Conservation (phyloP, 441 rosid species). For the Mallotus repandus region DNA sequence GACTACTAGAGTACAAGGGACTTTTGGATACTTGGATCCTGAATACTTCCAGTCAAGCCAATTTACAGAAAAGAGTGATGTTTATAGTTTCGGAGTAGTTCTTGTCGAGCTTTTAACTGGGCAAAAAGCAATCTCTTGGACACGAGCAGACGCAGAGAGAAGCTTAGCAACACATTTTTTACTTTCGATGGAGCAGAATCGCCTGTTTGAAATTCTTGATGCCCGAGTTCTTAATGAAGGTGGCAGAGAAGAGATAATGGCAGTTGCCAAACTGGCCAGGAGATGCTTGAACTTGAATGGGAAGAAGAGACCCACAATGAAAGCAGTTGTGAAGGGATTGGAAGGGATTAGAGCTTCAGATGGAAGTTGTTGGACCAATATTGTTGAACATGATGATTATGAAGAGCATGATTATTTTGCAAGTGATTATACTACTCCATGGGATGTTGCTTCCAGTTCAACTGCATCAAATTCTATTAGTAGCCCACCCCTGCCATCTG, state of each 20-base stretch:
- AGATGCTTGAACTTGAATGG: slow-evolving; percentile 12
- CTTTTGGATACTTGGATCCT: slow-evolving; percentile 15
- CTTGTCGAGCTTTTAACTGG: slow-evolving; percentile 16
- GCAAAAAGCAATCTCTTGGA: slow-evolving; percentile 10
- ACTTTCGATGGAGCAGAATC: slow-evolving; percentile 9
- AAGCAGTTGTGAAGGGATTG: slow-evolving; percentile 6
- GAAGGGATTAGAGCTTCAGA: slow-evolving; percentile 6
- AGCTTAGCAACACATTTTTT: slow-evolving; percentile 2
- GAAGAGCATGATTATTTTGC: background rate
- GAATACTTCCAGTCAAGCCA: slow-evolving; percentile 15
- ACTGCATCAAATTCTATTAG: background rate
- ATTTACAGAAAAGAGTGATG: slow-evolving; percentile 17
- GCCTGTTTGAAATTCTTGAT: slow-evolving; percentile 7
- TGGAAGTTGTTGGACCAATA: background rate
- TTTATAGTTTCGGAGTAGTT: slow-evolving; percentile 16
- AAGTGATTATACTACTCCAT: background rate
- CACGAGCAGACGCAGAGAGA: background rate
- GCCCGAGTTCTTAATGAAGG: slow-evolving; percentile 8
- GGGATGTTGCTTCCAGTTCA: no score
- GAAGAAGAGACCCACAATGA: slow-evolving; percentile 15
- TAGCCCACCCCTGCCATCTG: no score
- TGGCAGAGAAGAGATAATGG: background rate
- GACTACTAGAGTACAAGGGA: slow-evolving; percentile 17
- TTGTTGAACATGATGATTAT: background rate
- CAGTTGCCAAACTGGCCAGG: slow-evolving; percentile 14